Base-by-base conservation (phyloP, 345 rosid genomes). In the Sapria himalayana region DNA sequence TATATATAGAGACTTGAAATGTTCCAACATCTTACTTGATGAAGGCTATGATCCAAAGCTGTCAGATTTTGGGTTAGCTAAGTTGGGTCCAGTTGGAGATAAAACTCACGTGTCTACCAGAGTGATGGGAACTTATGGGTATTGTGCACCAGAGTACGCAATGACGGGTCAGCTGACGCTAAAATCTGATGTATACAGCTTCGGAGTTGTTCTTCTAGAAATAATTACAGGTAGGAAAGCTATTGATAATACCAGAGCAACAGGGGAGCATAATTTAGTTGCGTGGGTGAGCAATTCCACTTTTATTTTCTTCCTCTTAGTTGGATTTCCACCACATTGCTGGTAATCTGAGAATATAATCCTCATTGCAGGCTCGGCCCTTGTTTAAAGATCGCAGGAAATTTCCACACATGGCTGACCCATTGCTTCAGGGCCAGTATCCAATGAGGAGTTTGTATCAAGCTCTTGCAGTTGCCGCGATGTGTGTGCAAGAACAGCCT, bases 61-160 rank as follows among this genome's bases (percentile, higher is more conserved):
- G 19, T 84, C 92, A 32, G 95, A 84, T 60, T 84, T 84, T 17
- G 95, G 95, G 35, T 64, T 84, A 63, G 95, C 95, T 44, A 84
- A 84, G 60, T 57, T 84, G 43, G 95, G 95, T 3, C 89, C 92
- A 27, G 85, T 73, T 45, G 95, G 93, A 4, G 95, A 84, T 48
- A 72, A 76, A 15, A 79, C 89, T 20, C 95, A 79, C 57, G 95
- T 80, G 22, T 79, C 89, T 15, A 85, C 95, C 6, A 75, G 92
- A 46, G 94, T 82, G 52, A 78, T 82, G 94, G 94, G 94, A 27
- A 84, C 94, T 20, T 82, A 78, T 32, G 94, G 92, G 39, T 82
- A 82, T 45, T 82, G 92, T 22, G 92, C 94, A 39, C 94, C 94
- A 1, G 85, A 82, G 46, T 82, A 82, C 49, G 92, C 94, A 49